Conservation (phyloP, 345 rosid species). For the Eucalyptus polybractea region DNA sequence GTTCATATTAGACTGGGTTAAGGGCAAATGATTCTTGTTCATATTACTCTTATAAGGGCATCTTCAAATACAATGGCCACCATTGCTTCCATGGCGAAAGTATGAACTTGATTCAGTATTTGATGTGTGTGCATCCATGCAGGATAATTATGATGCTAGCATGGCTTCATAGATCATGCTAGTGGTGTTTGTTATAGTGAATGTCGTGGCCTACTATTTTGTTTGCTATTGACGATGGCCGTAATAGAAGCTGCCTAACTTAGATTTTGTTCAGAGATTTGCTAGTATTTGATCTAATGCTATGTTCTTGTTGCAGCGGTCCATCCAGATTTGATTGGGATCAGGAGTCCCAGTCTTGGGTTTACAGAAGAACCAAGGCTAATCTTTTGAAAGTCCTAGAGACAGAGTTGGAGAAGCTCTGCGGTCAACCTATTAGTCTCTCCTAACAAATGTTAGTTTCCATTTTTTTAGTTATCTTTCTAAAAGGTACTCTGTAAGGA, state of each 20-base stretch:
- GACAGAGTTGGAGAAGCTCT: constrained; percentile 54
- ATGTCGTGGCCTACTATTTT: background rate
- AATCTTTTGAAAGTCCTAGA: constrained; percentile 48
- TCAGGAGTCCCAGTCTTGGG: constrained; percentile 46
- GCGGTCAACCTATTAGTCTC: constrained; percentile 61
- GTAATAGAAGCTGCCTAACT: background rate
- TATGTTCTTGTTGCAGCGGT: constrained; percentile 30
- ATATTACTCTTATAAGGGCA: background rate
- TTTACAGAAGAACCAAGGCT: constrained; percentile 65
- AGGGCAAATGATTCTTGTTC: background rate
- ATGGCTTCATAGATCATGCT: background rate
- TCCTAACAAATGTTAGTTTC: constrained; percentile 5
- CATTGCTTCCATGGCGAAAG: background rate
- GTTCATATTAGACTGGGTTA: background rate
- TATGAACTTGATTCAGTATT: background rate
- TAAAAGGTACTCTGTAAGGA: background rate
- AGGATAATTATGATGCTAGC: background rate
- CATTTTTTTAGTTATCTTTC: background rate
- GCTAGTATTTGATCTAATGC: background rate
- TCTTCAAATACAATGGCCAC: background rate
- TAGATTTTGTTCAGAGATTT: background rate
- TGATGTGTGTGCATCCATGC: background rate
- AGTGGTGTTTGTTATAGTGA: background rate
- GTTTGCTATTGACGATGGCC: background rate
- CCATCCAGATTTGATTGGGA: constrained; percentile 96